A percentile compares a stretch with the other conserved stretches of the same genome.
Conservation (phyloP, 1,139 yeast genomes). For the Entelexis paramagnoliae region DNA sequence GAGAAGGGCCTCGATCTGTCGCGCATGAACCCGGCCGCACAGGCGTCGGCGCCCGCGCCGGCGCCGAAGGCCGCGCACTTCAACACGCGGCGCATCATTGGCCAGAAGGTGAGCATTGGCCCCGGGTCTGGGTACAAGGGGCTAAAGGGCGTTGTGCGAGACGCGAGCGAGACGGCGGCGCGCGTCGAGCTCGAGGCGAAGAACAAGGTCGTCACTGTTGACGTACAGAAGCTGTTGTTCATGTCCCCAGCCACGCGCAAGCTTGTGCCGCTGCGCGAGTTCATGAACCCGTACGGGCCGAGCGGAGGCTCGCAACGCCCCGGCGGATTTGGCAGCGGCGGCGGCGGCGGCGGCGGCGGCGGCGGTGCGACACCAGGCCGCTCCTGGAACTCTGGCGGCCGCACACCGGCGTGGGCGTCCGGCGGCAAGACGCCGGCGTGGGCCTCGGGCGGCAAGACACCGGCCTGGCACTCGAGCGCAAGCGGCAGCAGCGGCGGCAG, state of each 20-base stretch:
- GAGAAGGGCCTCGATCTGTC: conserved; percentile 56
- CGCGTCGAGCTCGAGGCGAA: conserved; percentile 90
- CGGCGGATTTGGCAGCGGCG: conserved; percentile 24
- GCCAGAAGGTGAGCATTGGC: conserved; percentile 75
- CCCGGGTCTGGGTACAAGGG: conserved; percentile 89
- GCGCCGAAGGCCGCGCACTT: conserved; percentile 47
- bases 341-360: conserved; percentile 22
- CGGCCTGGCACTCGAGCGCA: conserved; percentile 34
- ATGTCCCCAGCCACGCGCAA: conserved; percentile 54
- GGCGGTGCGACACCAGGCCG: conserved; percentile 25
- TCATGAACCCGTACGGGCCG: conserved; percentile 40
- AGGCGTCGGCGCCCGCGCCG: conserved; percentile 34
- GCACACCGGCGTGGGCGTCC: conserved; percentile 37
- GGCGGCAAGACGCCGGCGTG: conserved; percentile 36
- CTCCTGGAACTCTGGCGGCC: conserved; percentile 29
- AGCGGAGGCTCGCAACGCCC: not conserved
- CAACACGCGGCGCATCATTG: conserved; percentile 68
- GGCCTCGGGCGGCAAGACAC: conserved; percentile 37
- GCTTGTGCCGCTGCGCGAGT: conserved; percentile 67
- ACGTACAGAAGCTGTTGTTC: conserved; percentile 65
- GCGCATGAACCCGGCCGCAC: conserved; percentile 77
- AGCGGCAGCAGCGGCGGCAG: not conserved
- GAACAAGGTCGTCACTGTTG: conserved; percentile 76
- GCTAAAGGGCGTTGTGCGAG: conserved; percentile 83
- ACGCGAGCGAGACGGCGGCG: conserved; percentile 83